A percentile compares a stretch with the other conserved stretches of the same genome.
Evolutionary conservation across 108 stramenopile species (phyloP).

Genomic region (Asterionellopsis glacialis): DNA sequence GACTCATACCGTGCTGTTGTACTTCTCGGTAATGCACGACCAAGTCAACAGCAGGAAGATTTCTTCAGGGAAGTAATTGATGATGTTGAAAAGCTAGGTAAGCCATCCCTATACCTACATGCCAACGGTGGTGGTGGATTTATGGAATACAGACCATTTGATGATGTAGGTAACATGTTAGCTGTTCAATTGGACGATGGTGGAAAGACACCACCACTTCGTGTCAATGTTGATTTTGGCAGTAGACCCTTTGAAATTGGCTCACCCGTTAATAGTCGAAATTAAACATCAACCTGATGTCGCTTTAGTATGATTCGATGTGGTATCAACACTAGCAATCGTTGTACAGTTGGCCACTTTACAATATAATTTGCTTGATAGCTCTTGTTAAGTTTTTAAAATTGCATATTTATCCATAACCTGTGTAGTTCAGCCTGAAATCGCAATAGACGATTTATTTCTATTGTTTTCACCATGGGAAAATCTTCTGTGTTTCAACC

Average conservation of each 20-base stretch:
- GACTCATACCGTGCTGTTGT: slow-evolving; percentile 57
- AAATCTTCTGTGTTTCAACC: too few species aligned
- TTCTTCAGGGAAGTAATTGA: slow-evolving; percentile 53
- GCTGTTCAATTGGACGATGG: slow-evolving; percentile 9
- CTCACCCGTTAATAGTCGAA: not conserved
- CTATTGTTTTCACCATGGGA: too few species aligned
- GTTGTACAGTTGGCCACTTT: too few species aligned
- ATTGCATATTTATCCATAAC: not conserved
- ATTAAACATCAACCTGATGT: too few species aligned
- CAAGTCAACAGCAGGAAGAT: slow-evolving; percentile 42
- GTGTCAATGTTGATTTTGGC: slow-evolving; percentile 33
- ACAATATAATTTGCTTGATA: not conserved
- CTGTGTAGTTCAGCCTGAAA: too few species aligned
- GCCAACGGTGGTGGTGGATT: slow-evolving; percentile 31
- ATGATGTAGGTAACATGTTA: slow-evolving; percentile 1
- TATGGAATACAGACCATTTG: slow-evolving; percentile 7
- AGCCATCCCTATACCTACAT: slow-evolving; percentile 69
- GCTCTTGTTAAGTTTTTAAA: not conserved
- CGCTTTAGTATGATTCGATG: too few species aligned
- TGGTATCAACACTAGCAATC: too few species aligned
- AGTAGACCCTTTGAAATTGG: slow-evolving; percentile 13
- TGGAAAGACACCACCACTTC: slow-evolving; percentile 8
- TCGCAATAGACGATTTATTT: too few species aligned
- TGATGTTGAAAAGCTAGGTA: slow-evolving; percentile 20
- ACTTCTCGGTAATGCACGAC: slow-evolving; percentile 67